Conservation (phyloP, 306 rosid species). For the Gynostemma pentaphyllum region DNA sequence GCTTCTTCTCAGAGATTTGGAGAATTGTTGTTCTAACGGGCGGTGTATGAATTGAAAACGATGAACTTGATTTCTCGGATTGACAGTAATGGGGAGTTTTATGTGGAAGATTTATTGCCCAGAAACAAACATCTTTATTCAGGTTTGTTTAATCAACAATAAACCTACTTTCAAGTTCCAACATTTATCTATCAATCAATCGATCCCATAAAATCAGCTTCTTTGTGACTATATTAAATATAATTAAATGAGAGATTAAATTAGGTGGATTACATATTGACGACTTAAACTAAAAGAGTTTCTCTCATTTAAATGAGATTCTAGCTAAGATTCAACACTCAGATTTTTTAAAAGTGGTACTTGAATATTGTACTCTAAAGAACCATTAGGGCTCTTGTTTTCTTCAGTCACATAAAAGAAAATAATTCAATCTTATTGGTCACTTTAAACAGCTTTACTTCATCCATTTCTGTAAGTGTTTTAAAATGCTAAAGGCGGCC, state of each 20-base stretch:
- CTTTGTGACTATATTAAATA: neutral
- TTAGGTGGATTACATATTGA: neutral
- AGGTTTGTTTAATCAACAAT: too few relatives aligned
- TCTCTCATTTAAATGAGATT: too few relatives aligned
- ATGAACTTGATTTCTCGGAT: slow-evolving; percentile 20
- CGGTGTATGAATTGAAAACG: neutral
- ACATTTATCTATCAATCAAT: too few relatives aligned
- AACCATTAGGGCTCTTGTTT: too few relatives aligned
- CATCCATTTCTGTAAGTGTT: too few relatives aligned
- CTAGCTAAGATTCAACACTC: neutral
- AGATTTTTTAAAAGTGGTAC: neutral
- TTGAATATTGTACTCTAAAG: too few relatives aligned
- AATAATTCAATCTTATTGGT: too few relatives aligned
- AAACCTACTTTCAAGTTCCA: too few relatives aligned
- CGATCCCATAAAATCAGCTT: neutral
- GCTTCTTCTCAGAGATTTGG: neutral
- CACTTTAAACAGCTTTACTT: too few relatives aligned
- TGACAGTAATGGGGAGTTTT: slow-evolving; percentile 18
- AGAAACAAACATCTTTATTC: slow-evolving; percentile 22
- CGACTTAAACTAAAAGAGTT: too few relatives aligned
- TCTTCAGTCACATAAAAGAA: too few relatives aligned
- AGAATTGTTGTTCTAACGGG: neutral
- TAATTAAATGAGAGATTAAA: neutral
- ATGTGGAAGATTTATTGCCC: slow-evolving; percentile 20
- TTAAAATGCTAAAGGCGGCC: too few relatives aligned